Conservation (phyloP, 2,329 filamentous ascomycete genomes). For the Xylariaceae sp. region DNA sequence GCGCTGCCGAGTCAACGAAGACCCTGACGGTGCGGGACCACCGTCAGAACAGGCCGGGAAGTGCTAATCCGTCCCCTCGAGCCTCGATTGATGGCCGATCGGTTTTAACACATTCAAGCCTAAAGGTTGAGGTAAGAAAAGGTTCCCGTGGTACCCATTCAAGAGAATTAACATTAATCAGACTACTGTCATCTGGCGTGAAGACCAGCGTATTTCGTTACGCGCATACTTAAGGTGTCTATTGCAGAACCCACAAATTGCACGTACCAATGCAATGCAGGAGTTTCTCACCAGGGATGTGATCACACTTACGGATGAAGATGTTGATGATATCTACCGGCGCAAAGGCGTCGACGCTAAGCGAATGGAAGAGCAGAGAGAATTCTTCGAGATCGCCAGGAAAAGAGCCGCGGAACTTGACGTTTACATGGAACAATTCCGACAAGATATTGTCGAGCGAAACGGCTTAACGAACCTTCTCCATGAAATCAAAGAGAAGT, state of each 20-base stretch:
- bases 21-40: conserved; percentile 44
- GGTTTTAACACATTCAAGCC: conserved; percentile 32
- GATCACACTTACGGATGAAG: conserved; percentile 73
- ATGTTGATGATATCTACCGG: conserved; percentile 72
- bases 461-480: conserved; percentile 92
- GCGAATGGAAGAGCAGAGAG: conserved; percentile 84
- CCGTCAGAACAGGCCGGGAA: conserved; percentile 36
- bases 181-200: conserved; percentile 67
- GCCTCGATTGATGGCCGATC: conserved; percentile 43
- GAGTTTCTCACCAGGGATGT: conserved; percentile 77
- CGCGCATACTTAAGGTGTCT: conserved; percentile 86
- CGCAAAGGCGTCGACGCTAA: conserved; percentile 82
- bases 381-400: conserved; percentile 92
- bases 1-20: conserved; percentile 35
- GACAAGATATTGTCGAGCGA: conserved; percentile 61
- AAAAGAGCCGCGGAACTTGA: conserved; percentile 88
- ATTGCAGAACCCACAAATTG: conserved; percentile 77
- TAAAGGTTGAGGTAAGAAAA: conserved; percentile 30
- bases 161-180: conserved; percentile 36
- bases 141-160: neutral
- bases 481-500: conserved; percentile 85
- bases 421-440: conserved; percentile 94
- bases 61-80: conserved; percentile 40
- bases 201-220: conserved; percentile 86
- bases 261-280: conserved; percentile 74